phyloP scores from a whole-genome alignment of 1,284 basidiomycete genomes.

The Naganishia sp. region DNA sequence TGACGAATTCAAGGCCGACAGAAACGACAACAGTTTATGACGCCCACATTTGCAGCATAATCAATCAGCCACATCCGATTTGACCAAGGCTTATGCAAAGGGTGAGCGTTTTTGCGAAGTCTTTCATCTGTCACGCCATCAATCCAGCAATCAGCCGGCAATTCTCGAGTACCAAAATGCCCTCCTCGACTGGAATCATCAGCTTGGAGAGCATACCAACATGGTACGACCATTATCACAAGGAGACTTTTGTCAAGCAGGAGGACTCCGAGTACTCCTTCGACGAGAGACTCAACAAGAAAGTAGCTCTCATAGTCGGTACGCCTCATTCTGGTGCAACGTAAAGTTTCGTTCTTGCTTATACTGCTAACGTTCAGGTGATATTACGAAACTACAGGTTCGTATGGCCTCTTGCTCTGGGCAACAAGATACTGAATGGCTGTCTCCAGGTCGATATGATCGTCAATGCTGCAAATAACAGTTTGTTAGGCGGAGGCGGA shows the following conservation, averaged over 20 bases:
- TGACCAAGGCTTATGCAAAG: no score
- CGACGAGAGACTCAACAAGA: conserved; percentile 21
- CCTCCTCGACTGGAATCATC: conserved; percentile 3
- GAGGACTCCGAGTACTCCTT: conserved; percentile 17
- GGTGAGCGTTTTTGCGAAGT: no score
- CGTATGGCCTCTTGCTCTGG: not conserved
- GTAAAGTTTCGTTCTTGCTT: not conserved
- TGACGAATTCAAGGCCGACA: not conserved
- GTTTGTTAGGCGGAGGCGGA: conserved; percentile 66
- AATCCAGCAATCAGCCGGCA: not conserved
- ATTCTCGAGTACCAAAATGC: not conserved
- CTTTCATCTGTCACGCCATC: not conserved
- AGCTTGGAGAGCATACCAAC: conserved; percentile 9
- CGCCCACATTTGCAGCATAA: not conserved
- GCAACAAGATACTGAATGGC: not conserved
- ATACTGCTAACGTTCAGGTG: conserved; percentile 33
- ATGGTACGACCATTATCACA: conserved; percentile 13
- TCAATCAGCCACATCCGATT: no score
- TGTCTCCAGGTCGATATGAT: conserved; percentile 64
- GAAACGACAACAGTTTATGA: not conserved
- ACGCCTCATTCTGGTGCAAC: not conserved
- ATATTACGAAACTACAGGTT: conserved; percentile 51
- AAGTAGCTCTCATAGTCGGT: conserved; percentile 14
- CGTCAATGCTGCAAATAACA: conserved; percentile 83
- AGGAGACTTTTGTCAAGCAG: no score